Conservation (phyloP, 176 grass and related monocot genomes). For the Zea mays region DNA sequence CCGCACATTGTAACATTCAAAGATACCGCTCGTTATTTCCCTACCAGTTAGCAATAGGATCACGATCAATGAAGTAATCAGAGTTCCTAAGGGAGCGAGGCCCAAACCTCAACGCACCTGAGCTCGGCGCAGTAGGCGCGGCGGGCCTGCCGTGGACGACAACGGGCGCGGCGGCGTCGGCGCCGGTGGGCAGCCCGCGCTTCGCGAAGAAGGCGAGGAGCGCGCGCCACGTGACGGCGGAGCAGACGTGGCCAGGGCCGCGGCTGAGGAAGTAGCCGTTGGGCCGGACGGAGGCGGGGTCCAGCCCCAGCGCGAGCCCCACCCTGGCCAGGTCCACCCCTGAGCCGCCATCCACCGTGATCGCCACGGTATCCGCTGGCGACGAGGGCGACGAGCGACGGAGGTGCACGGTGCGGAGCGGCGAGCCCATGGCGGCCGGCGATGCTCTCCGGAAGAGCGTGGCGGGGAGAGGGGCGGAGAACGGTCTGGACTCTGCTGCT, state of each 20-base stretch:
- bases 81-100: not conserved
- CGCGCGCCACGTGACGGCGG: slow-evolving; percentile 56
- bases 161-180: slow-evolving; percentile 35
- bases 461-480: slow-evolving; percentile 22
- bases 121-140: not conserved
- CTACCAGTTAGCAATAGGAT: not conserved
- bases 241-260: slow-evolving; percentile 37
- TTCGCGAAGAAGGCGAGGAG: slow-evolving; percentile 61
- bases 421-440: slow-evolving; percentile 13
- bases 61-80: not conserved
- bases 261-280: slow-evolving; percentile 75
- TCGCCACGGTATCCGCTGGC: not conserved
- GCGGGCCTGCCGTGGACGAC: slow-evolving; percentile 46
- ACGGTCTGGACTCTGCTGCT: slow-evolving; percentile 39
- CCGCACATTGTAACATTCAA: not conserved
- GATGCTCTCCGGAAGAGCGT: not conserved
- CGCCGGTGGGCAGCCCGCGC: slow-evolving; percentile 48
- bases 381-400: not conserved
- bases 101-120: slow-evolving; percentile 33
- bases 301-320: slow-evolving; percentile 56
- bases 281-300: slow-evolving; percentile 55
- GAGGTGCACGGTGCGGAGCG: slow-evolving; percentile 23
- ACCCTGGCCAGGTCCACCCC: slow-evolving; percentile 52
- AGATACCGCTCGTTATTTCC: not conserved
- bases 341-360: slow-evolving; percentile 23